Conservation (phyloP, 2,329 filamentous ascomycete species). For the Sporothrix luriei region DNA sequence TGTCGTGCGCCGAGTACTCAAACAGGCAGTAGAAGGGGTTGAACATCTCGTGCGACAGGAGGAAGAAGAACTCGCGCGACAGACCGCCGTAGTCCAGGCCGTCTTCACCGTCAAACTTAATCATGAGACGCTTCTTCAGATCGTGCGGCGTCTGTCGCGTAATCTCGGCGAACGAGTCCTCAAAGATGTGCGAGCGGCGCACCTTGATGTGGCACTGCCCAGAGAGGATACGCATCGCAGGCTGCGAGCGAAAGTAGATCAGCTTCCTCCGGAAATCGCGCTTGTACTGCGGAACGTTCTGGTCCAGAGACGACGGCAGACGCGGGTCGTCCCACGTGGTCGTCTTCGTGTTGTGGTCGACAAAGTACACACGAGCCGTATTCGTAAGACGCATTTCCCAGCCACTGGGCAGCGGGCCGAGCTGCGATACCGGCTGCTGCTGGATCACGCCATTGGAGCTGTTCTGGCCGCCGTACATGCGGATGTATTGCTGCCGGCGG, state of each 20-base stretch:
- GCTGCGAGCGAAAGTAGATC: constrained; percentile 98
- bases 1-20: constrained; percentile 99
- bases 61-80: constrained; percentile 98
- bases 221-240: constrained; percentile 89
- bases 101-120: constrained; percentile 98
- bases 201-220: constrained; percentile 99
- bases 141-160: constrained; percentile 94
- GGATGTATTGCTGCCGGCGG: constrained; percentile 93
- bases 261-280: constrained; percentile 96
- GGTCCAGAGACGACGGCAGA: constrained; percentile 90
- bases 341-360: constrained; percentile 99
- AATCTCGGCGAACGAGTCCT: constrained; percentile 98
- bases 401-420: constrained; percentile 90
- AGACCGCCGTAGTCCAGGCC: constrained; percentile 97
- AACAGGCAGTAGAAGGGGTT: constrained; percentile 99
- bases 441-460: constrained; percentile 85
- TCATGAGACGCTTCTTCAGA: constrained; percentile 97
- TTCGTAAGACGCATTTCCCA: constrained; percentile 99
- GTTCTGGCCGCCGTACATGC: constrained; percentile 92
- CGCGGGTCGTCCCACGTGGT: constrained; percentile 98
- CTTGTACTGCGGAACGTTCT: constrained; percentile 99
- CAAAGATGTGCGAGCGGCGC: constrained; percentile 93
- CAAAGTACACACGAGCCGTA: constrained; percentile 96
- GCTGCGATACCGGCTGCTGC: constrained; percentile 94
- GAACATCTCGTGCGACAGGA: constrained; percentile 99